Evolutionary conservation across 2,329 filamentous ascomycete species (phyloP).

Genomic region (Phialemonium atrogriseum): DNA sequence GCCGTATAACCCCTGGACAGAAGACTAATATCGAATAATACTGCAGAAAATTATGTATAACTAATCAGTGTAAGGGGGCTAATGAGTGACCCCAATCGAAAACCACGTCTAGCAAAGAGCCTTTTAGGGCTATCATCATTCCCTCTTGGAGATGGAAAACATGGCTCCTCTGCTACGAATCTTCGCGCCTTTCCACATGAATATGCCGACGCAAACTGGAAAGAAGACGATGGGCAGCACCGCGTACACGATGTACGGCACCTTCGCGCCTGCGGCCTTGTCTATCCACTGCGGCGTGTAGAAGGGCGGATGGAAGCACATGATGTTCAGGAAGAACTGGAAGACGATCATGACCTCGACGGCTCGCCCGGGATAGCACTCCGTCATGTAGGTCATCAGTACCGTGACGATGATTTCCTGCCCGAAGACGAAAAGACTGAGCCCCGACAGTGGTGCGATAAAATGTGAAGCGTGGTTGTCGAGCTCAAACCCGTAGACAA

Average conservation of each 20-base stretch:
- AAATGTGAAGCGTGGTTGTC: conserved; percentile 2
- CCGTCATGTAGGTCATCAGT: conserved; percentile 11
- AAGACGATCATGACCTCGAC: conserved; percentile 11
- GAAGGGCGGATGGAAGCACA: conserved; percentile 11
- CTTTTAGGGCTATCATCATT: too few relatives aligned
- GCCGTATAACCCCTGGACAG: too few relatives aligned
- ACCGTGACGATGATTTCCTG: conserved; percentile 11
- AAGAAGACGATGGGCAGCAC: conserved; percentile 8
- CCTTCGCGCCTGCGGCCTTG: conserved; percentile 5
- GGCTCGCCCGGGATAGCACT: conserved; percentile 10
- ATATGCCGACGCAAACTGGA: conserved; percentile 6
- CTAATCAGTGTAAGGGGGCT: too few relatives aligned
- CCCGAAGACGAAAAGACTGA: conserved; percentile 6
- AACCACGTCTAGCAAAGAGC: too few relatives aligned
- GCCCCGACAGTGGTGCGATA: conserved; percentile 6
- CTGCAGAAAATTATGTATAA: too few relatives aligned
- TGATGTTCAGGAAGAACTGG: conserved; percentile 12
- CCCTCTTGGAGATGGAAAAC: too few relatives aligned
- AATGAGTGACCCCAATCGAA: too few relatives aligned
- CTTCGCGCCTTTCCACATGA: conserved; percentile 10
- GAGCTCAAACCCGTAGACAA: conserved; percentile 10
- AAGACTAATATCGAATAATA: too few relatives aligned
- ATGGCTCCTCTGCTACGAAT: conserved; percentile 6
- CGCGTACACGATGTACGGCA: conserved; percentile 10
- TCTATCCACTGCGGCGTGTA: conserved; percentile 11